A percentile compares a stretch with the other conserved stretches of the same genome.
phyloP scores from a whole-genome alignment of 768 basidiomycete species.

The Amanita thiersii region DNA sequence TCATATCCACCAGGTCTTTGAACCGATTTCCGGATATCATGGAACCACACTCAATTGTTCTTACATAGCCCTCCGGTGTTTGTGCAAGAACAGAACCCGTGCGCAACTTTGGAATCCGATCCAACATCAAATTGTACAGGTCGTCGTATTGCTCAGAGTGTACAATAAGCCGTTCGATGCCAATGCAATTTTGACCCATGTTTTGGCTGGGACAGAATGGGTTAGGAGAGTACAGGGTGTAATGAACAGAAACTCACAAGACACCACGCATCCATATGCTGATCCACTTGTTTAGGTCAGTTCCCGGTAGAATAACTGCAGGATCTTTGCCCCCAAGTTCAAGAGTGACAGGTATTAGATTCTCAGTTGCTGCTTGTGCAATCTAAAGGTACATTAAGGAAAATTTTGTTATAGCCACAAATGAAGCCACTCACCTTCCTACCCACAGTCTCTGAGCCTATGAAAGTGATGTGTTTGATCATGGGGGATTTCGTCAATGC shows the following conservation, averaged over 20 bases:
- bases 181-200: conserved; percentile 94
- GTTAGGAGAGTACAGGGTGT: background rate
- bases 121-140: conserved; percentile 55
- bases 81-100: conserved; percentile 67
- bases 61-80: conserved; percentile 58
- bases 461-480: conserved; percentile 94
- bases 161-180: conserved; percentile 89
- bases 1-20: conserved; percentile 55
- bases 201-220: conserved; percentile 56
- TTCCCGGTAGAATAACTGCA: conserved; percentile 79
- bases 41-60: conserved; percentile 76
- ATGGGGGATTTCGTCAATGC: conserved; percentile 68
- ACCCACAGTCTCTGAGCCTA: conserved; percentile 75
- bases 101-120: conserved; percentile 65
- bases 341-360: conserved; percentile 86
- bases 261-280: conserved; percentile 86
- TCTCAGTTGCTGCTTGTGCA: conserved; percentile 73
- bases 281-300: conserved; percentile 73
- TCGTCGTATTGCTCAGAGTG: conserved; percentile 71
- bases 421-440: conserved; percentile 44
- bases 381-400: conserved; percentile 35
- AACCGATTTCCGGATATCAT: conserved; percentile 80
- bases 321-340: conserved; percentile 97
- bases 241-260: conserved; percentile 50
- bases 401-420: background rate